Percentiles rank a stretch among this genome's conserved stretches.
phyloP scores from a whole-genome alignment of 1,139 yeast genomes.

The Candida sanyaensis region DNA sequence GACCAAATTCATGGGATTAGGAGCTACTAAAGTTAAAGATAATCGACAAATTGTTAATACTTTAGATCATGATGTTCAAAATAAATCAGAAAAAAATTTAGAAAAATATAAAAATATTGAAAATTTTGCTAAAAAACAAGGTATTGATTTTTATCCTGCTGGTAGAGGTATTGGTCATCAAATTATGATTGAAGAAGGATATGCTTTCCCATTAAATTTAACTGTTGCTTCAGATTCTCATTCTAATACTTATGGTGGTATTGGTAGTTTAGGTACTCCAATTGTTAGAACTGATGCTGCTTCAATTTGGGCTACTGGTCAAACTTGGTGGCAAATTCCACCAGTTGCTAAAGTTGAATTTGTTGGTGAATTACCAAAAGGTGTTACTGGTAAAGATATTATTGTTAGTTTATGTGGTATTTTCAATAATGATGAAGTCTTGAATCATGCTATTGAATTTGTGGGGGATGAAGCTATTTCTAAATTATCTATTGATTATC shows the following conservation, averaged over 20 bases:
- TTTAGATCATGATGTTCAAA: conserved; percentile 96
- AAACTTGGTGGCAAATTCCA: conserved; percentile 99
- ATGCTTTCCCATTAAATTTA: conserved; percentile 90
- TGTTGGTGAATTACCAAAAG: conserved; percentile 76
- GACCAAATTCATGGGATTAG: conserved; percentile 90
- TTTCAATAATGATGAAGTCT: conserved; percentile 93
- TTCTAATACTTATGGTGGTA: conserved; percentile 96
- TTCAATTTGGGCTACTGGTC: conserved; percentile 98
- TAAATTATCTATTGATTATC: conserved; percentile 78
- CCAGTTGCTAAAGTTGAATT: conserved; percentile 96
- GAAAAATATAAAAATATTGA: conserved; percentile 87
- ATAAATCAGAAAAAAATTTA: conserved; percentile 83
- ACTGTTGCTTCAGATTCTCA: conserved; percentile 98
- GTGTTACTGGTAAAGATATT: conserved; percentile 95
- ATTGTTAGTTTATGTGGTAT: conserved; percentile 94
- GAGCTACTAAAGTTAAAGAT: conserved; percentile 81
- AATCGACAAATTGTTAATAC: conserved; percentile 93
- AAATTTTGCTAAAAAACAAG: conserved; percentile 83
- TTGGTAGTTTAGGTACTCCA: conserved; percentile 95
- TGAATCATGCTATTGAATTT: conserved; percentile 97
- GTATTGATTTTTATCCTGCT: conserved; percentile 97
- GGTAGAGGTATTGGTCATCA: conserved; percentile 99
- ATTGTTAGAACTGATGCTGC: conserved; percentile 99
- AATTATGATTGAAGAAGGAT: conserved; percentile 98
- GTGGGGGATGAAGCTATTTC: conserved; percentile 76